Evolutionary conservation across 768 basidiomycete genomes (phyloP), one percentile per base, ranked within the genome.

Genomic region (Phanerochaete carnosa): DNA sequence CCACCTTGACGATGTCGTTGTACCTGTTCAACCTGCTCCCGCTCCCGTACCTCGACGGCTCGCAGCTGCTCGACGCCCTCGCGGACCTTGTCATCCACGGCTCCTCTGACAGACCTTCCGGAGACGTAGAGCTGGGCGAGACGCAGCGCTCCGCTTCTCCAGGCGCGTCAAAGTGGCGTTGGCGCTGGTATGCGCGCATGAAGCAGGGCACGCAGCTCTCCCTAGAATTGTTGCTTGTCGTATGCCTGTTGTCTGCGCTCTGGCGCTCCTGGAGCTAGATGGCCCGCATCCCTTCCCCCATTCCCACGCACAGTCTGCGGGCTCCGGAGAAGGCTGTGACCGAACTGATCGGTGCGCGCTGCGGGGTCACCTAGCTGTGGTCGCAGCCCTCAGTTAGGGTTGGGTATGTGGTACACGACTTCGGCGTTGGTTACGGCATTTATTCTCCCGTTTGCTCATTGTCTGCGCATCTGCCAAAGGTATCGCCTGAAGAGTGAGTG

Each of bases 1-100:
- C 76, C 33, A 82, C 84, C 67, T 79, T 90, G 1, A 85, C 86
- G n/a, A 71, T 94, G 32, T 94, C 92, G 2, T 76, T 95, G 1
- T 94, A 83, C 70, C 73, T 94, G 59, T 86, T 95, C 76, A 95
- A 95, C 70, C 80, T 92, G 28, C 78, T 95, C 25, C 92, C 94
- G 0, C 69, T 94, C 33, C 82, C 83, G 2, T 74, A 76, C 51
- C 77, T 95, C 22, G 94, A 95, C 62, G 94, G 94, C 28, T 73
- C 79, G 8, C 81, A 87, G 64, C 74, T 89, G 22, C 75, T 92
- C 9, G 69, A 67, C 9, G 66, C 64, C 28, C 57, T 74, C 37
- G 57, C 74, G 13, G 72, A 66, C 9, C 32, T 55, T 4, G 23
- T 29, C 19, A n/a, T 22, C 2, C n/a, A 1, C 35, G n/a, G 6